phyloP scores from a whole-genome alignment of 2,329 filamentous ascomycete species.

The Sporothrix dimorphospora region DNA sequence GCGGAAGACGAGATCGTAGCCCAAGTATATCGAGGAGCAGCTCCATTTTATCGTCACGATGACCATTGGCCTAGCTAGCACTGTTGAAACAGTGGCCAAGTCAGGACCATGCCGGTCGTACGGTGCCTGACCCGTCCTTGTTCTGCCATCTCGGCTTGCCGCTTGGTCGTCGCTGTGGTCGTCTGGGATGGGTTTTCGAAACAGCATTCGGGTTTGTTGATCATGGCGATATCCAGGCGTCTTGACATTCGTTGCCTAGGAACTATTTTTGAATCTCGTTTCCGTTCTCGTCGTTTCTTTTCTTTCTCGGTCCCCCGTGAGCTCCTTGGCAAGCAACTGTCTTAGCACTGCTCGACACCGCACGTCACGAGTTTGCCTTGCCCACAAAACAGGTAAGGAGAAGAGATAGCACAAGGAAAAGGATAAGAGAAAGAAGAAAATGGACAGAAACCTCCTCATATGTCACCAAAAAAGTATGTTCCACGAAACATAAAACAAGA shows the following conservation, averaged over 20 bases:
- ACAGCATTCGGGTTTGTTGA: background rate
- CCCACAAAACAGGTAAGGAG: background rate
- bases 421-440: background rate
- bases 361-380: background rate
- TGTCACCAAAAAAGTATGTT: background rate
- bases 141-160: background rate
- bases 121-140: too few relatives aligned
- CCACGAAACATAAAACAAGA: background rate
- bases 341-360: background rate
- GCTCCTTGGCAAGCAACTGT: background rate
- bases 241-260: background rate
- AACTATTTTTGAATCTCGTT: background rate
- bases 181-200: background rate
- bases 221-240: background rate
- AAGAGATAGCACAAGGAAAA: background rate
- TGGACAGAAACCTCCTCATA: constrained; percentile 1
- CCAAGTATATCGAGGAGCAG: background rate
- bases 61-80: background rate
- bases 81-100: background rate
- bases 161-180: background rate
- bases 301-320: background rate
- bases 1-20: background rate
- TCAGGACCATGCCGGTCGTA: background rate
- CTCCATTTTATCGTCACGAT: background rate
- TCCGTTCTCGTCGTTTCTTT: too few relatives aligned